A percentile compares a stretch with the other conserved stretches of the same genome.
phyloP scores from a whole-genome alignment of 2,329 filamentous ascomycete genomes.

The Lizonia empirigonia region DNA sequence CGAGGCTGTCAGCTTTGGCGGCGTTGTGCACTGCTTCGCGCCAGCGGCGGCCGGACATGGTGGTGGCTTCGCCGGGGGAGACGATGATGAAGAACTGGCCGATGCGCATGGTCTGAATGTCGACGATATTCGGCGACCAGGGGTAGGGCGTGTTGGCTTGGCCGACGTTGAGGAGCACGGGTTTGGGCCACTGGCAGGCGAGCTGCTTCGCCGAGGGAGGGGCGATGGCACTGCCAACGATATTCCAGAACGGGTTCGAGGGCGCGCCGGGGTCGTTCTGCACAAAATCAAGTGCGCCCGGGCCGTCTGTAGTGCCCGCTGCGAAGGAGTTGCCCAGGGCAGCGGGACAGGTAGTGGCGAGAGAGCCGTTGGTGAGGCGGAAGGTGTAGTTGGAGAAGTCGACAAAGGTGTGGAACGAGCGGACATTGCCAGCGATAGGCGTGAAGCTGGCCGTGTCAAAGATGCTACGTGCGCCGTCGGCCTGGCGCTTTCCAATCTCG shows the following conservation, averaged over 20 bases:
- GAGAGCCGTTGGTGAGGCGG: conserved; percentile 71
- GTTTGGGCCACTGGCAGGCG: conserved; percentile 79
- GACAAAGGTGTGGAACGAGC: conserved; percentile 83
- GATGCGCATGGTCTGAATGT: conserved; percentile 82
- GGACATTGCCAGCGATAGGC: conserved; percentile 68
- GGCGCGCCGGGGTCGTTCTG: conserved; percentile 80
- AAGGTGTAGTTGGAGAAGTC: conserved; percentile 81
- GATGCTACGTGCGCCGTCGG: conserved; percentile 62
- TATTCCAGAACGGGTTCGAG: conserved; percentile 78
- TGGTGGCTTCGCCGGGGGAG: conserved; percentile 85
- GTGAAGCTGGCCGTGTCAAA: conserved; percentile 60
- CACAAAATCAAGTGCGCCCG: conserved; percentile 90
- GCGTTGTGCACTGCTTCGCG: conserved; percentile 54
- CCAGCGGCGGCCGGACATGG: conserved; percentile 91
- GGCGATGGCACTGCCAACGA: conserved; percentile 75
- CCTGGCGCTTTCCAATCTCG: conserved; percentile 78
- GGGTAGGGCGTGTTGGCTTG: conserved; percentile 77
- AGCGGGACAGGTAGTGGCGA: conserved; percentile 78
- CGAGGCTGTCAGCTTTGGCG: conserved; percentile 29
- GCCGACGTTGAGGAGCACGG: conserved; percentile 86
- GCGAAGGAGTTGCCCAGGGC: conserved; percentile 92
- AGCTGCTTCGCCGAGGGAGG: conserved; percentile 71
- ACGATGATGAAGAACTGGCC: conserved; percentile 85
- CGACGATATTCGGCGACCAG: conserved; percentile 91
- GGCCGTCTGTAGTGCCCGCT: conserved; percentile 88